A percentile compares a stretch with the other conserved stretches of the same genome.
These are phyloP conservation scores for Fomitopsis schrenkii DNA, from an alignment of 1,284 basidiomycete genomes.

Conservation along the genomic window DNA sequence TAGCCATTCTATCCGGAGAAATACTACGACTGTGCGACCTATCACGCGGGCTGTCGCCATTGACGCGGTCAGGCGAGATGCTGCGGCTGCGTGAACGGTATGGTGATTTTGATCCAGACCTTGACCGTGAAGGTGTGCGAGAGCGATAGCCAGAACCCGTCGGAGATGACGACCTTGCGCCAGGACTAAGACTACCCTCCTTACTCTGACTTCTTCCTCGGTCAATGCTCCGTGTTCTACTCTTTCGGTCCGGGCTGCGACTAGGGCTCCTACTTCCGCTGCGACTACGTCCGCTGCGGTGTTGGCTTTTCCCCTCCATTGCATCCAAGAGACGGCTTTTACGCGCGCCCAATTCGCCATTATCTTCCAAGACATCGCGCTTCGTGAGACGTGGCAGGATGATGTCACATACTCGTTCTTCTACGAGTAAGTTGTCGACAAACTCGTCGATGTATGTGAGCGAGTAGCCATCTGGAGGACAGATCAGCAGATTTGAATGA, in stretches of 20 bases:
- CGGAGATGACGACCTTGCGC: conserved; percentile 36
- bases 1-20: conserved; percentile 18
- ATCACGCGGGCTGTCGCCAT: conserved; percentile 20
- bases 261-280: conserved; percentile 30
- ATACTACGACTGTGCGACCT: conserved; percentile 26
- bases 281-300: conserved; percentile 30
- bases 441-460: conserved; percentile 93
- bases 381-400: conserved; percentile 90
- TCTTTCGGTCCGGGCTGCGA: conserved; percentile 27
- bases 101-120: conserved; percentile 37
- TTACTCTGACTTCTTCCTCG: conserved; percentile 19
- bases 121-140: conserved; percentile 53
- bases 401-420: conserved; percentile 95
- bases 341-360: conserved; percentile 81
- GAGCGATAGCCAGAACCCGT: conserved; percentile 57
- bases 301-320: conserved; percentile 68
- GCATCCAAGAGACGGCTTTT: conserved; percentile 80
- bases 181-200: conserved; percentile 26
- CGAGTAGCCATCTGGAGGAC: conserved; percentile 64
- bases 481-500: not conserved
- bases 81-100: conserved; percentile 55
- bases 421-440: conserved; percentile 77
- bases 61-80: conserved; percentile 56
- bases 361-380: conserved; percentile 87
- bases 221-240: conserved; percentile 20